Percentiles rank a stretch among this genome's conserved stretches.
These are phyloP conservation scores for Pyrenochaeta sp. DNA, from an alignment of 2,329 filamentous ascomycete genomes.

Conservation along the genomic window DNA sequence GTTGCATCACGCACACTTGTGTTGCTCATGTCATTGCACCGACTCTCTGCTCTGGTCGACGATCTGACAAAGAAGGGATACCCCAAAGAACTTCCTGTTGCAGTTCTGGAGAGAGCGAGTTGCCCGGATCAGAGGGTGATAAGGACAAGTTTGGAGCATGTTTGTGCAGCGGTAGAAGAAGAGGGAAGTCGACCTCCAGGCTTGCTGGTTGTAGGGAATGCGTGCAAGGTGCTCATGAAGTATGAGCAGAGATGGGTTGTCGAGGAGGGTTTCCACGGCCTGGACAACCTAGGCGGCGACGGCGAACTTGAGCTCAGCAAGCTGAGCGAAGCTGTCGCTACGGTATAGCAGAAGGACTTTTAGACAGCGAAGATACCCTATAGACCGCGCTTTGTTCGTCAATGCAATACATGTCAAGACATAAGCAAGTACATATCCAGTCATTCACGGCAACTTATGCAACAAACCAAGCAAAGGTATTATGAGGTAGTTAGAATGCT, in stretches of 20 bases:
- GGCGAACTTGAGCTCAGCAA: slow-evolving; percentile 33
- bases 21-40: slow-evolving; percentile 94
- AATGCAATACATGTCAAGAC: too few species aligned
- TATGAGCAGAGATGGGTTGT: slow-evolving; percentile 77
- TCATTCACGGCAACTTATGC: too few species aligned
- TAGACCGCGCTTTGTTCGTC: too few species aligned
- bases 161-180: slow-evolving; percentile 83
- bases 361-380: too few species aligned
- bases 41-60: slow-evolving; percentile 76
- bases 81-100: slow-evolving; percentile 83
- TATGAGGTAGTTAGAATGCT: neutral
- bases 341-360: neutral
- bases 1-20: slow-evolving; percentile 82
- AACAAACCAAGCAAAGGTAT: neutral
- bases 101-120: slow-evolving; percentile 90
- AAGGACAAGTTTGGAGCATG: slow-evolving; percentile 80
- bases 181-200: slow-evolving; percentile 91
- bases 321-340: slow-evolving; percentile 18
- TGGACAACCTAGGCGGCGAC: slow-evolving; percentile 61
- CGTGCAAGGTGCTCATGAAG: slow-evolving; percentile 79
- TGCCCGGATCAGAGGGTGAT: slow-evolving; percentile 95
- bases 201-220: slow-evolving; percentile 81
- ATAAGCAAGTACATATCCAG: too few species aligned
- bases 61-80: slow-evolving; percentile 69
- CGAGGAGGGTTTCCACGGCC: slow-evolving; percentile 83